Evolutionary conservation across 129 eudicot species (phyloP), one percentile per base, ranked within the genome.

Genomic region (Flaveria linearis): DNA sequence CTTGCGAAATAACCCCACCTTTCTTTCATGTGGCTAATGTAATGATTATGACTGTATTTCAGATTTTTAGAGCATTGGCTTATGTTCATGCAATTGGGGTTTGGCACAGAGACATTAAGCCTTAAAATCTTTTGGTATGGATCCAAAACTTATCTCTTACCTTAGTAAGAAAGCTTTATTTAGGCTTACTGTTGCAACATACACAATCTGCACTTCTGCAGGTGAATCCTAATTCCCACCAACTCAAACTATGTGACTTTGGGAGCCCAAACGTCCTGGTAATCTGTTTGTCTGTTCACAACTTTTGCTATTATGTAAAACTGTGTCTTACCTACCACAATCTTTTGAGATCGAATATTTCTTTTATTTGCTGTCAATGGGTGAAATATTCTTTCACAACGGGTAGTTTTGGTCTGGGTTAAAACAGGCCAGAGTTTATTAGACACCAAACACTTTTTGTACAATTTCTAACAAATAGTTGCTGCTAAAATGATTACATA

Each of bases 261-360:
- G 90, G 93, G 55, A 88, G 93, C 45, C 87, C 93, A 55, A 88
- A 88, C 86, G 93, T 84, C 69, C 73, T 88, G 93, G 90, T 88
- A 83, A 60, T 49, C 36, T 70, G 15, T 22, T 51, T 78, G 52
- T 47, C 26, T 46, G 23, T 13, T 53, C 42, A 26, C 13, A 23
- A 23, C 49, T 2, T 57, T 26, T 57, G 14, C 33, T 18, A 11
- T 8, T 14, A 51, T 45, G 20, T 8, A 4, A 42, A 30, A 28
- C 6, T 46, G 69, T 43, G 14, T 73, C 72, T 9, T 55, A 66
- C 68, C 30, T 80, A 1, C 25, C 58, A 4, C 36, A 30, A 30
- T 68, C 20, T 68, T 58, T 9, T 16, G 28, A 65, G 65, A 51
- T 3, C 47, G 18, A 3, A 41, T 33, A 36, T 51, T 22, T 8